A percentile compares a stretch with the other conserved stretches of the same genome.
phyloP scores from a whole-genome alignment of 129 eudicot species.

The Artemisia tridentata region DNA sequence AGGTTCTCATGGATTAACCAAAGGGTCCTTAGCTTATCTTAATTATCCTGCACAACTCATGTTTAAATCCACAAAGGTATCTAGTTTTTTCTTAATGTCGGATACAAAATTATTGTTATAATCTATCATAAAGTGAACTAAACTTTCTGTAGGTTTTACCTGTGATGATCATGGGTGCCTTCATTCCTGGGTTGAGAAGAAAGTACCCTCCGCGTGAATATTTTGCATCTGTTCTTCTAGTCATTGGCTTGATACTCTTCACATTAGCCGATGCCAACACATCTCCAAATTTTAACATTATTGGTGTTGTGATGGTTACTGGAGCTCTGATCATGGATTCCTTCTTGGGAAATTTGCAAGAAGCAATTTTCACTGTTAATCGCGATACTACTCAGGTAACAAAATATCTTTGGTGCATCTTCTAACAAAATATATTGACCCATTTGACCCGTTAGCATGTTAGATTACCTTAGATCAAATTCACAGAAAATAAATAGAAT shows the following conservation, averaged over 20 bases:
- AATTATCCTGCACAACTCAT: slow-evolving; percentile 95
- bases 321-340: slow-evolving; percentile 97
- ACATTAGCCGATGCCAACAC: slow-evolving; percentile 94
- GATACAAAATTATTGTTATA: neutral
- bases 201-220: slow-evolving; percentile 87
- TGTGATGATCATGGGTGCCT: slow-evolving; percentile 98
- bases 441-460: neutral
- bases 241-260: slow-evolving; percentile 81
- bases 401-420: neutral
- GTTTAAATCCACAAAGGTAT: slow-evolving; percentile 97
- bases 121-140: slow-evolving; percentile 4
- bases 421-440: neutral
- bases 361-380: slow-evolving; percentile 91
- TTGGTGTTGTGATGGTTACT: slow-evolving; percentile 83
- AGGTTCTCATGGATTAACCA: slow-evolving; percentile 96
- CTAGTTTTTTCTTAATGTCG: neutral
- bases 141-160: slow-evolving; percentile 62
- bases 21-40: slow-evolving; percentile 91
- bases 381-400: slow-evolving; percentile 92
- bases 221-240: slow-evolving; percentile 74
- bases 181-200: slow-evolving; percentile 94
- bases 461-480: too few relatives aligned
- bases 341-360: slow-evolving; percentile 94
- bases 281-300: slow-evolving; percentile 82
- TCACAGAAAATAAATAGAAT: too few relatives aligned